phyloP scores from a whole-genome alignment of 2,329 filamentous ascomycete genomes.

The Cercospora beticola region DNA sequence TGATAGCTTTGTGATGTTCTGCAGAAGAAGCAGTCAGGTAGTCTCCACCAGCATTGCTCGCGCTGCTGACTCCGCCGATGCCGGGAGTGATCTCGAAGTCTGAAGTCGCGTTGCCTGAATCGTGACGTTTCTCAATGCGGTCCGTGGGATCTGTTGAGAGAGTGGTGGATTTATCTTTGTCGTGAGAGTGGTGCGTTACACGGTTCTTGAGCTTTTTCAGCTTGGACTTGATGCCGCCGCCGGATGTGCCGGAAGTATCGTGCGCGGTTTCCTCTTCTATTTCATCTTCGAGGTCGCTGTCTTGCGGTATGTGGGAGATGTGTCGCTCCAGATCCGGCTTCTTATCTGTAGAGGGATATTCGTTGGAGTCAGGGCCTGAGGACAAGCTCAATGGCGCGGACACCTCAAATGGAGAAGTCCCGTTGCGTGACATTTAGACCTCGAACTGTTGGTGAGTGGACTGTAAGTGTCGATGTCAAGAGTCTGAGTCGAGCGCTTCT shows the following conservation, averaged over 20 bases:
- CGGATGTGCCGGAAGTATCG: background rate
- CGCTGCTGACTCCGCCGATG: background rate
- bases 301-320: constrained; percentile 19
- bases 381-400: constrained; percentile 8
- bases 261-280: background rate
- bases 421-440: background rate
- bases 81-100: constrained; percentile 17
- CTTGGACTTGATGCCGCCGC: constrained; percentile 6
- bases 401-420: constrained; percentile 10
- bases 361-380: background rate
- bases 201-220: constrained; percentile 15
- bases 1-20: background rate
- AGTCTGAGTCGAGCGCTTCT: background rate
- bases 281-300: constrained; percentile 13
- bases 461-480: background rate
- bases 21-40: background rate
- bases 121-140: constrained; percentile 2
- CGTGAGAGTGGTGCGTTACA: constrained; percentile 7
- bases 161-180: background rate
- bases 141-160: background rate
- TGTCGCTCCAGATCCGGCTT: constrained; percentile 17
- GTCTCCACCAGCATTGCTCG: background rate
- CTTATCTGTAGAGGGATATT: constrained; percentile 1
- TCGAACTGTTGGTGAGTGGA: background rate
- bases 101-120: constrained; percentile 9